phyloP scores from a whole-genome alignment of 352 stramenopile genomes.

The Phytophthora brassicae region DNA sequence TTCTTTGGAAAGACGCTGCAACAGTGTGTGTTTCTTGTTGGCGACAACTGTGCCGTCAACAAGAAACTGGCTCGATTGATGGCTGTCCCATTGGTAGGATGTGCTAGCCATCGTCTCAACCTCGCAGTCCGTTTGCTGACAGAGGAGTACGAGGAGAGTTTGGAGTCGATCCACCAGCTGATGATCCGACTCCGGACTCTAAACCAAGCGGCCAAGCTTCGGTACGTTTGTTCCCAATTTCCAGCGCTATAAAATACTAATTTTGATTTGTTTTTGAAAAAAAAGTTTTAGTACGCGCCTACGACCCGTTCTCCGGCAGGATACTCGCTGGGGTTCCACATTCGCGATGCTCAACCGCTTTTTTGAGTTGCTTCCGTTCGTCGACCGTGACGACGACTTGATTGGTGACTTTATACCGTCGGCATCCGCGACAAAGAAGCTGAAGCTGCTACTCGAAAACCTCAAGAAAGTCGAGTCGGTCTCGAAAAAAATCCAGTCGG shows the following conservation, averaged over 20 bases:
- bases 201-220: constrained; percentile 5
- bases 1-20: constrained; percentile 9
- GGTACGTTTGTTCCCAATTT: too few species aligned
- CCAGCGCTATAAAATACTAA: too few species aligned
- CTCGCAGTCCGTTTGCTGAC: neutral
- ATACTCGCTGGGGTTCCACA: constrained; percentile 5
- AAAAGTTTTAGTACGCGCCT: too few species aligned
- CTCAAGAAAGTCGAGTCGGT: neutral
- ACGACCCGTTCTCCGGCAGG: neutral
- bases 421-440: constrained; percentile 1
- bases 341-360: constrained; percentile 8
- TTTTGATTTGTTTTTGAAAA: neutral
- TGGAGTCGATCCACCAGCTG: neutral
- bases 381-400: constrained; percentile 8
- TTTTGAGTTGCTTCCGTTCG: constrained; percentile 7
- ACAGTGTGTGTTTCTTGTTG: constrained; percentile 11
- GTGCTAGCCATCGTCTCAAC: constrained; percentile 10
- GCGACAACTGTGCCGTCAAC: constrained; percentile 10
- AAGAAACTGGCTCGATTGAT: constrained; percentile 1
- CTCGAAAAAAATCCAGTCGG: neutral
- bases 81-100: constrained; percentile 1
- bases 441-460: neutral
- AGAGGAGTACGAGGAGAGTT: neutral
- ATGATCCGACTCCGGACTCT: constrained; percentile 8
- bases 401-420: constrained; percentile 8